phyloP scores from a whole-genome alignment of 2,329 filamentous ascomycete species.

The Penicillium sp. region DNA sequence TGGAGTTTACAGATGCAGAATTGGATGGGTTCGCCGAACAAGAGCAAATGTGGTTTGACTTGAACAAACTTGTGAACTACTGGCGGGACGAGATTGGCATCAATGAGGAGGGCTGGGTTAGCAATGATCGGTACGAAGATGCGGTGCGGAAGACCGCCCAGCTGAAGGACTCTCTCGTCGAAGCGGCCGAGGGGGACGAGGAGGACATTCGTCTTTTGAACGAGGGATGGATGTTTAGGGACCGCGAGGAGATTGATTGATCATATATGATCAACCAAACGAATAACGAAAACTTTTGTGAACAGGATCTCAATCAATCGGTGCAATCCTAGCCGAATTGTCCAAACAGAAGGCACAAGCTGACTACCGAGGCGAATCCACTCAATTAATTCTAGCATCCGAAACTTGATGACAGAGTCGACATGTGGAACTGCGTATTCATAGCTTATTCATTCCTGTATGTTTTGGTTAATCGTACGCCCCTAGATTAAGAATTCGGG shows the following conservation, averaged over 20 bases:
- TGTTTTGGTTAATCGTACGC: too few species aligned
- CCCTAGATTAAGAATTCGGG: too few species aligned
- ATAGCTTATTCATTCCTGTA: too few species aligned
- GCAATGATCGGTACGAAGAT: slow-evolving; percentile 13
- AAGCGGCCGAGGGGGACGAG: slow-evolving; percentile 5
- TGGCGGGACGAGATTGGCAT: slow-evolving; percentile 10
- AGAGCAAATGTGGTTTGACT: slow-evolving; percentile 8
- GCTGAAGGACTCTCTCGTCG: slow-evolving; percentile 9
- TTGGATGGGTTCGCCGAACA: slow-evolving; percentile 4
- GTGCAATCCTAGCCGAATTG: neutral
- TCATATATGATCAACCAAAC: neutral
- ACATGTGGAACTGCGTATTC: too few species aligned
- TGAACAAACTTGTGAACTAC: slow-evolving; percentile 6
- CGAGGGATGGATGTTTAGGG: slow-evolving; percentile 15
- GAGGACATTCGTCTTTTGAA: slow-evolving; percentile 9
- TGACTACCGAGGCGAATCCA: too few species aligned
- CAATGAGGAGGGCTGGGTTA: slow-evolving; percentile 13
- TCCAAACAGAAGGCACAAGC: too few species aligned
- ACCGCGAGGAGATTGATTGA: slow-evolving; percentile 8
- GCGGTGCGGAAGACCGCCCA: slow-evolving; percentile 5
- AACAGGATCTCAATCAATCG: neutral
- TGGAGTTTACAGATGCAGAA: slow-evolving; percentile 4
- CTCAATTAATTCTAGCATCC: too few species aligned
- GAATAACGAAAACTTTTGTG: neutral
- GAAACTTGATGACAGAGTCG: too few species aligned